Conservation (phyloP, 192 early-diverging fungal species). For the Paraglomus occultum region DNA sequence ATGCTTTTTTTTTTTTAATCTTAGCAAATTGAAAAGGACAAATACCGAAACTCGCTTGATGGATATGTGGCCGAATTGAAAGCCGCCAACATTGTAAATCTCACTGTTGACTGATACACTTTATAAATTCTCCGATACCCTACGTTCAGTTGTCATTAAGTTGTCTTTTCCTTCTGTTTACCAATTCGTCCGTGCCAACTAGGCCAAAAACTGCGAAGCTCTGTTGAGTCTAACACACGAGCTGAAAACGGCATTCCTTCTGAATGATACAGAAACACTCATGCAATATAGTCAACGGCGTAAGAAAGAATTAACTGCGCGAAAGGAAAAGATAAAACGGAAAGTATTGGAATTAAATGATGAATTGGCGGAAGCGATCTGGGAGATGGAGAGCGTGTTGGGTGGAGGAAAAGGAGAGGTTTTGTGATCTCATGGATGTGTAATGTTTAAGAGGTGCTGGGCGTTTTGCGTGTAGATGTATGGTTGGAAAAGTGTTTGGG, state of each 20-base stretch:
- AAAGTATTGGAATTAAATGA: constrained; percentile 26
- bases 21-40: constrained; percentile 28
- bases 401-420: not conserved
- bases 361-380: constrained; percentile 20
- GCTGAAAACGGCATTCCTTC: constrained; percentile 21
- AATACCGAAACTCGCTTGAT: constrained; percentile 23
- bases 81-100: constrained; percentile 23
- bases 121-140: too few species aligned
- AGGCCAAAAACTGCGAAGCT: constrained; percentile 23
- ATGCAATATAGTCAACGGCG: constrained; percentile 12
- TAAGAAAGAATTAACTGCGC: constrained; percentile 1
- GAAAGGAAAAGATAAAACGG: constrained; percentile 24
- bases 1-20: not conserved
- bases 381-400: constrained; percentile 30
- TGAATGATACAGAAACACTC: constrained; percentile 27
- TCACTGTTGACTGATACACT: not conserved
- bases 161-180: not conserved
- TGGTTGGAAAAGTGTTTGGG: too few species aligned
- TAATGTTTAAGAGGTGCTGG: too few species aligned
- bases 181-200: not conserved
- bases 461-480: too few species aligned
- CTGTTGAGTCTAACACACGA: constrained; percentile 25
- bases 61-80: constrained; percentile 17
- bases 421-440: too few species aligned
- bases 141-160: not conserved